Base-by-base conservation (phyloP, 176 grass and related monocot species). In the Aegilops umbellulata region DNA sequence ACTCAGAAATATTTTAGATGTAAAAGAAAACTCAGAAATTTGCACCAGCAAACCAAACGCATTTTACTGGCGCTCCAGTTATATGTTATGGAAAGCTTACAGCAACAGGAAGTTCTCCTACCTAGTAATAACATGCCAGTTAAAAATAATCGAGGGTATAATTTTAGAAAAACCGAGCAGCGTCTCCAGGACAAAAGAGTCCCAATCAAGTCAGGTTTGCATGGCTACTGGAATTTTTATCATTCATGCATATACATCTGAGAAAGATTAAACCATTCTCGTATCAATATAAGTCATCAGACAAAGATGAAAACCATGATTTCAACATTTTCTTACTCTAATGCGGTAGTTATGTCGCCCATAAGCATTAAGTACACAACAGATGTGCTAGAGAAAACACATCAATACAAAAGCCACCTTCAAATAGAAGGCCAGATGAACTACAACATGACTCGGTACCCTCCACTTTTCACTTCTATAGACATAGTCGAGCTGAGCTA, bases 381-480 rank as follows among this genome's bases (percentile, higher is more conserved):
- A 82, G 11, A n/a, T 30, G 16, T 24, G 27, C 12, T 82, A 22
- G 4, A 20, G 69, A 22, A 10, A 82, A 29, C 34, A 36, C 29
- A 76, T 35, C 62, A 0, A 74, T 29, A 71, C 36, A 69, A 16
- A 26, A 36, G 38, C 26, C 24, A 51, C 16, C 44, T 79, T 73
- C 77, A 75, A 24, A 75, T 17, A 75, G 42, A 49, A 75, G 71
- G 42, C 23, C 72, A 75, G 71, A 75, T 49, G 36, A 75, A 75
- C 72, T 53, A 85, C 34, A 15, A 86, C 66, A 81, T 55, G 26
- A 12, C 35, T 61, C 24, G 6, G 17, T 65, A 63, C 61, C 32
- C 53, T 84, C 67, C 16, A 7, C 27, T 84, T 82, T 51, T 60
- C 25, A 35, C 74, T 81, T 84, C 66, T 75, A 90, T 93, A 86